Conservation (phyloP, 2,329 filamentous ascomycete genomes). For the Metarhizium brunneum region DNA sequence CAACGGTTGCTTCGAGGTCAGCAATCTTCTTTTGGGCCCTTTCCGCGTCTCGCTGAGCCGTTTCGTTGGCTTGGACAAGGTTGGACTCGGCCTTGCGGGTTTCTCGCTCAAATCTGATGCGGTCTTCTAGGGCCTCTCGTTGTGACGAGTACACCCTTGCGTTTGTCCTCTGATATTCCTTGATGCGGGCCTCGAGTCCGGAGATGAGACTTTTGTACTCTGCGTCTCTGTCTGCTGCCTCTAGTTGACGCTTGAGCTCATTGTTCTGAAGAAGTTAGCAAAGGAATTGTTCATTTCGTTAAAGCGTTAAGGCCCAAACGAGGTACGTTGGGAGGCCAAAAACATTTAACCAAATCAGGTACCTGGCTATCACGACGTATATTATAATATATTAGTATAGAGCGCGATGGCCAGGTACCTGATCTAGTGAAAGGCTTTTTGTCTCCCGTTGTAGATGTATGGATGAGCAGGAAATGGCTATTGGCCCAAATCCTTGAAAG, state of each 20-base stretch:
- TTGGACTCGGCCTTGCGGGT: slow-evolving; percentile 28
- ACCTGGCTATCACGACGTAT: too few relatives aligned
- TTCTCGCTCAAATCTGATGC: slow-evolving; percentile 36
- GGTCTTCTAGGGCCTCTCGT: slow-evolving; percentile 41
- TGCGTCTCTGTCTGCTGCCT: slow-evolving; percentile 19
- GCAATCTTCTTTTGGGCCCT: slow-evolving; percentile 26
- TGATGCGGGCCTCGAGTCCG: slow-evolving; percentile 34
- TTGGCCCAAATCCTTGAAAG: too few relatives aligned
- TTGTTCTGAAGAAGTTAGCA: slow-evolving; percentile 13
- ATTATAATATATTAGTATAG: too few relatives aligned
- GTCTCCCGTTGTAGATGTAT: too few relatives aligned
- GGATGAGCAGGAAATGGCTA: too few relatives aligned
- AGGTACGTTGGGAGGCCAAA: too few relatives aligned
- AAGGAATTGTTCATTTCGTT: background rate
- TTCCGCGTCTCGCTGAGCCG: slow-evolving; percentile 24
- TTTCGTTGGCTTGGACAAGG: slow-evolving; percentile 17
- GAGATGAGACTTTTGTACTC: slow-evolving; percentile 32
- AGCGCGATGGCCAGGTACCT: too few relatives aligned
- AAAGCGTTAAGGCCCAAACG: too few relatives aligned
- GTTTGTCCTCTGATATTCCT: slow-evolving; percentile 35
- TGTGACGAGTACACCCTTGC: slow-evolving; percentile 36
- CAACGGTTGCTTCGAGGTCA: slow-evolving; percentile 25
- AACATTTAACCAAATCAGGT: too few relatives aligned
- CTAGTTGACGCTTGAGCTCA: slow-evolving; percentile 18
- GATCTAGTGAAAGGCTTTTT: too few relatives aligned